Percentiles rank a stretch among this genome's conserved stretches.
Evolutionary conservation across 2,329 filamentous ascomycete genomes (phyloP).

Genomic region (Fulvia fulva): DNA sequence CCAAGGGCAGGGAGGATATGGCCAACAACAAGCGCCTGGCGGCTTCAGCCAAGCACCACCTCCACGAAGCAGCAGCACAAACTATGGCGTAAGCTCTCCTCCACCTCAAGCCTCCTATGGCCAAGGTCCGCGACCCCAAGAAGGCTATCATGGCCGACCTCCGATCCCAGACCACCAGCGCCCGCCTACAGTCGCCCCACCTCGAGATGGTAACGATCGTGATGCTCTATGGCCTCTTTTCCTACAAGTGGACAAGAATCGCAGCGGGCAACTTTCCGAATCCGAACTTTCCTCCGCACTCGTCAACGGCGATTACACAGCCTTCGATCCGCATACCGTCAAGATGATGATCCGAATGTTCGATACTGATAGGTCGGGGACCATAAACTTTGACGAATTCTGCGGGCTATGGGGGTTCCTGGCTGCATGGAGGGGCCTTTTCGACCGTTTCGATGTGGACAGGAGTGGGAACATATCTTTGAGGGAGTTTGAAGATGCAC

Average conservation of each 20-base stretch:
- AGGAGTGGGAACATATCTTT: slow-evolving; percentile 72
- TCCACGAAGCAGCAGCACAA: slow-evolving; percentile 16
- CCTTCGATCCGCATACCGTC: slow-evolving; percentile 90
- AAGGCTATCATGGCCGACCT: slow-evolving; percentile 60
- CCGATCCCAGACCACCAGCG: slow-evolving; percentile 46
- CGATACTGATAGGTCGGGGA: slow-evolving; percentile 82
- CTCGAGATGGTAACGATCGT: slow-evolving; percentile 60
- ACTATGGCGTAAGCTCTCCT: slow-evolving; percentile 23
- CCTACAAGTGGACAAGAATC: slow-evolving; percentile 81
- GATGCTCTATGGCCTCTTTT: slow-evolving; percentile 76
- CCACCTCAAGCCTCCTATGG: slow-evolving; percentile 51
- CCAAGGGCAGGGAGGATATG: slow-evolving; percentile 12
- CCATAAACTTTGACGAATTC: slow-evolving; percentile 93
- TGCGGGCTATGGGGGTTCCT: slow-evolving; percentile 95
- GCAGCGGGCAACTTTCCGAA: slow-evolving; percentile 79
- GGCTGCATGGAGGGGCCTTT: slow-evolving; percentile 87
- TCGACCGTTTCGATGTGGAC: slow-evolving; percentile 92
- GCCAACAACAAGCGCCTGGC: slow-evolving; percentile 7
- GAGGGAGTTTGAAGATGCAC: slow-evolving; percentile 81
- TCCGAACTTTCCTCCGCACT: slow-evolving; percentile 82
- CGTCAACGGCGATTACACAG: slow-evolving; percentile 92
- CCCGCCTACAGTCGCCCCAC: slow-evolving; percentile 46
- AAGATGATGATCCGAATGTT: slow-evolving; percentile 99
- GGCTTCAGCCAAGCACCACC: slow-evolving; percentile 16
- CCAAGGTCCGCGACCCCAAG: slow-evolving; percentile 52